Evolutionary conservation across 345 rosid species (phyloP).

Genomic region (Moricandia moricandioides): DNA sequence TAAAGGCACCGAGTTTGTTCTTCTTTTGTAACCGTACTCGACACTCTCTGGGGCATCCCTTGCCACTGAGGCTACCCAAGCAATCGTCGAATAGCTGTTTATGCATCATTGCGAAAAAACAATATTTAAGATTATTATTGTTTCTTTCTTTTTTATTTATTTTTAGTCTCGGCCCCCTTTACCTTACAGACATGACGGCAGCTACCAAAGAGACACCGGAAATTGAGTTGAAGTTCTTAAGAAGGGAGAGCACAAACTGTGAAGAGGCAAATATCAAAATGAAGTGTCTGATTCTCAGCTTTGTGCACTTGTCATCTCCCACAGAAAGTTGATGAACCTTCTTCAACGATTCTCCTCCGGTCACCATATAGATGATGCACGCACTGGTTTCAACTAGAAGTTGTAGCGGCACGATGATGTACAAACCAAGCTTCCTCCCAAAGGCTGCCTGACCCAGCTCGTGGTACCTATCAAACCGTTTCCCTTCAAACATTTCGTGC

Average conservation of each 20-base stretch:
- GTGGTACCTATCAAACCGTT: slow-evolving; percentile 75
- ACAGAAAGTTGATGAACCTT: slow-evolving; percentile 51
- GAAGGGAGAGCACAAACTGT: slow-evolving; percentile 68
- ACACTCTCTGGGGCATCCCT: slow-evolving; percentile 45
- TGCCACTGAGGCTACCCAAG: slow-evolving; percentile 61
- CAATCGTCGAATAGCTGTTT: slow-evolving; percentile 66
- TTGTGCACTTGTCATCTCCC: slow-evolving; percentile 26
- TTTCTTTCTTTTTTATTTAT: neutral
- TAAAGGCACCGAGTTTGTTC: slow-evolving; percentile 38
- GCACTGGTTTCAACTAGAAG: slow-evolving; percentile 55
- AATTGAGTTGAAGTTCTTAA: slow-evolving; percentile 81
- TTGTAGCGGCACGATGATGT: slow-evolving; percentile 73
- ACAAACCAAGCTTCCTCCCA: slow-evolving; percentile 70
- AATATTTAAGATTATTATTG: neutral
- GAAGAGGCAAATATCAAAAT: slow-evolving; percentile 74
- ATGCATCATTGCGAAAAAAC: neutral
- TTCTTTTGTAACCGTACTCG: slow-evolving; percentile 42
- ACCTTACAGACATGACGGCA: slow-evolving; percentile 76
- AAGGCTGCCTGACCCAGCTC: slow-evolving; percentile 79
- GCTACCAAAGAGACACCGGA: slow-evolving; percentile 73
- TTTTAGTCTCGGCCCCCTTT: neutral
- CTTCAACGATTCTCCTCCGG: slow-evolving; percentile 64
- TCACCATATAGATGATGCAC: slow-evolving; percentile 71
- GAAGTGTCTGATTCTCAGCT: slow-evolving; percentile 48
- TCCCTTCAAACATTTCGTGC: slow-evolving; percentile 84